phyloP scores from a whole-genome alignment of 1,139 yeast genomes.

The Pichia sp. region DNA sequence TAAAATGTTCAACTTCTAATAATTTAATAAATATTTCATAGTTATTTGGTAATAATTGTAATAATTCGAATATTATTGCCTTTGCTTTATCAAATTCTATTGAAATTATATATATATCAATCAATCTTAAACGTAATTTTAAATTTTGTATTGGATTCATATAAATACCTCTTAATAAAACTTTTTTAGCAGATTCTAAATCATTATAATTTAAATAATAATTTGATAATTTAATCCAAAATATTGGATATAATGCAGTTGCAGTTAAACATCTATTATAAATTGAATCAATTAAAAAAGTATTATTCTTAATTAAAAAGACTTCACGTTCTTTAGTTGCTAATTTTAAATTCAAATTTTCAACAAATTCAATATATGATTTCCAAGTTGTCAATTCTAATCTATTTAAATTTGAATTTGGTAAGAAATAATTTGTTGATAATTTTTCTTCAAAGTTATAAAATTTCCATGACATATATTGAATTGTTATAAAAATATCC shows the following conservation, averaged over 20 bases:
- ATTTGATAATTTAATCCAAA: conserved; percentile 62
- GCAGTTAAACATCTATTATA: conserved; percentile 56
- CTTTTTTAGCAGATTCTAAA: conserved; percentile 33
- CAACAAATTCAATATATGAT: conserved; percentile 52
- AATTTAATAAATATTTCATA: conserved; percentile 36
- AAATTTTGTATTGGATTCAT: conserved; percentile 26
- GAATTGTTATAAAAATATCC: conserved; percentile 56
- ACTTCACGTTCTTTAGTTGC: conserved; percentile 21
- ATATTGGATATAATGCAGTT: conserved; percentile 44
- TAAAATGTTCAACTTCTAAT: conserved; percentile 34
- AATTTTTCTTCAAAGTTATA: conserved; percentile 57
- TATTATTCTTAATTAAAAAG: conserved; percentile 20
- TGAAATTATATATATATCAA: conserved; percentile 36
- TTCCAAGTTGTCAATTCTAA: conserved; percentile 53
- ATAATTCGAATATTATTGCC: conserved; percentile 30
- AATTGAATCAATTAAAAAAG: conserved; percentile 33
- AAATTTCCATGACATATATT: conserved; percentile 52
- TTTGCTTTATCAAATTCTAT: conserved; percentile 35
- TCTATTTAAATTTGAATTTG: conserved; percentile 30
- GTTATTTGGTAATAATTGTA: conserved; percentile 31
- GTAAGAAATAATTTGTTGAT: conserved; percentile 46
- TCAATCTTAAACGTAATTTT: conserved; percentile 33
- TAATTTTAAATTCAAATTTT: conserved; percentile 27
- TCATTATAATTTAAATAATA: conserved; percentile 33
- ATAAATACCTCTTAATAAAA: conserved; percentile 33